Evolutionary conservation across 306 rosid genomes (phyloP), one percentile per base, ranked within the genome.

Genomic region (Pterocarpus macrocarpus): DNA sequence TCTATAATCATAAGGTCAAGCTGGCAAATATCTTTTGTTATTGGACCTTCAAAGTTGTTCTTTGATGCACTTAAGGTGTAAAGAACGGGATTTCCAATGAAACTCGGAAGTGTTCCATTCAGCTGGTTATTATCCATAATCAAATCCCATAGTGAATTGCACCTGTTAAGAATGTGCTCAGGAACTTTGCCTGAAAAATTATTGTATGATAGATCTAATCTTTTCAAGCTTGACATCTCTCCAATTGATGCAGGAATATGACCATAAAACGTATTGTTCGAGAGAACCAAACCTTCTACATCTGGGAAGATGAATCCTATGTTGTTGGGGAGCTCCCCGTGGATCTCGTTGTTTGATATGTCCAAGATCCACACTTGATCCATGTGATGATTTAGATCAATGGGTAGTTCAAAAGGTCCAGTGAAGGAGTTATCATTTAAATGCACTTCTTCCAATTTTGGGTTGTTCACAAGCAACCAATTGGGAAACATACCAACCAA

Each of bases 401-500:
- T 38, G 7, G 44, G 49, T 5, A 69, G 53, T 69, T 17, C 17
- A 5, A 64, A 36, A 13, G 55, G 4, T 22, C 65, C 81, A 12
- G 7, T 77, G 33, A 83, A 32, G n/a, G 15, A 59, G 41, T 82
- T 82, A 4, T 32, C 7, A 2, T 0, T 7, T 30, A 70, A 53
- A 8, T 2, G 0, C 8, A 76, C 15, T 0, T 0, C 2, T 45
- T 71, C 8, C 13, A 82, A 33, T n/a, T 64, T 64, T 71, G 83
- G 2, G 34, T 82, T 50, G 38, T 82, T 82, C 39, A 50, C 7
- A 32, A 82, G 5, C 59, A 82, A 28, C 86, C 84, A 84, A 2
- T 0, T 39, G 3, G 84, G 84, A 69, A 84, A 74, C 38, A 2
- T 38, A 5, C 81, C 84, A n/a, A 43, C 10, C 5, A 79, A 32